These are phyloP conservation scores for Filobasidium floriforme DNA, from an alignment of 768 basidiomycete species.

Conservation along the genomic window DNA sequence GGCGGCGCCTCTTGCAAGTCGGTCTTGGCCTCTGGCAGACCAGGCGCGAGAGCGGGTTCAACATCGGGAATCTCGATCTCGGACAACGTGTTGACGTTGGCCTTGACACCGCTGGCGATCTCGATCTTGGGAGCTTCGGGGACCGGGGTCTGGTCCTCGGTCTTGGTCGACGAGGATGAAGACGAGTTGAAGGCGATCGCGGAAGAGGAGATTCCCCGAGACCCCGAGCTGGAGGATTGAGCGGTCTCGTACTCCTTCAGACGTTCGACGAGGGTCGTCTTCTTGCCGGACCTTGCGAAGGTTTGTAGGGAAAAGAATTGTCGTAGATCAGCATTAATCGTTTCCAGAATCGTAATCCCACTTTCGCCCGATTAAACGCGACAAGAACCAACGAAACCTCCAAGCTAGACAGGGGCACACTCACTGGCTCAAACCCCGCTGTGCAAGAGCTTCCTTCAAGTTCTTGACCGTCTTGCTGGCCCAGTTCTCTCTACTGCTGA, in stretches of 20 bases:
- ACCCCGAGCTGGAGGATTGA: constrained; percentile 1
- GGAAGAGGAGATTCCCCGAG: constrained; percentile 17
- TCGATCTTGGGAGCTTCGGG: constrained; percentile 32
- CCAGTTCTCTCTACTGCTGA: constrained; percentile 39
- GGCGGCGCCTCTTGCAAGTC: constrained; percentile 14
- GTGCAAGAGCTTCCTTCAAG: constrained; percentile 37
- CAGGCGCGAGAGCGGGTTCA: constrained; percentile 29
- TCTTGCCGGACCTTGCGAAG: constrained; percentile 54
- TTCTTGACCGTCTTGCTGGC: constrained; percentile 36
- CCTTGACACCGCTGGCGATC: constrained; percentile 12
- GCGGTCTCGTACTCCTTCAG: constrained; percentile 49
- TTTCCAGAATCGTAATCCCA: neutral
- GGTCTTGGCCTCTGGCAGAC: constrained; percentile 34
- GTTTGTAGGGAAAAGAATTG: neutral
- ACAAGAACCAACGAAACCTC: too few species aligned
- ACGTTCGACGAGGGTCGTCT: constrained; percentile 54
- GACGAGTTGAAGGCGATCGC: neutral
- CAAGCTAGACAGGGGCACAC: constrained; percentile 9
- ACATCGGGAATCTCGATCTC: constrained; percentile 10
- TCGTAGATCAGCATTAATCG: neutral
- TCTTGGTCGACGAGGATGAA: neutral
- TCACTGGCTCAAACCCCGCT: constrained; percentile 34
- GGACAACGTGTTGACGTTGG: constrained; percentile 12
- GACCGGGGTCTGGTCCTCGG: neutral
- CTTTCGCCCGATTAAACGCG: neutral